phyloP scores from a whole-genome alignment of 768 basidiomycete species.

The Chalciporus piperatus region DNA sequence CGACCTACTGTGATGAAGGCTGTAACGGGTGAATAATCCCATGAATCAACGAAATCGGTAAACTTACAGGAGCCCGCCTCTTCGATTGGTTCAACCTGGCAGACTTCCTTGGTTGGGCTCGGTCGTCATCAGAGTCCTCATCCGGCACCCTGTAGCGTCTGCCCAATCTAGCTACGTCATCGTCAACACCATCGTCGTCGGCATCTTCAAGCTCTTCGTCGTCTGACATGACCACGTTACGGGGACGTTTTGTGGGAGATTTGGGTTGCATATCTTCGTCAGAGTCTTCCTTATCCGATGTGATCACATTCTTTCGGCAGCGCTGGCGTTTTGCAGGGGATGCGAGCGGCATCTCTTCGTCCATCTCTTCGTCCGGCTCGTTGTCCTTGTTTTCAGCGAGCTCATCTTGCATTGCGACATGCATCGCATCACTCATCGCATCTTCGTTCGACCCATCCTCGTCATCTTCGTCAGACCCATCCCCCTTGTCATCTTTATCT shows the following conservation, averaged over 20 bases:
- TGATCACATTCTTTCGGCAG: background rate
- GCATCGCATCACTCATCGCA: background rate
- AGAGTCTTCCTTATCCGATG: conserved; percentile 5
- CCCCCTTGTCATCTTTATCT: background rate
- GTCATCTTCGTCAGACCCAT: background rate
- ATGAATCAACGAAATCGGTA: background rate
- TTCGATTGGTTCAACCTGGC: background rate
- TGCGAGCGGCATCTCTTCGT: background rate
- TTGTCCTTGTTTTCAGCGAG: background rate
- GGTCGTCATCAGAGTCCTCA: conserved; percentile 4
- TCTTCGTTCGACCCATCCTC: background rate
- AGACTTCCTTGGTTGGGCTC: background rate
- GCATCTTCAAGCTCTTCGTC: background rate
- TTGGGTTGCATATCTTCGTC: background rate
- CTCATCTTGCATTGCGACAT: background rate
- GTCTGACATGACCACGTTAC: conserved; percentile 5
- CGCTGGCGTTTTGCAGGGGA: background rate
- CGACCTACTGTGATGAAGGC: background rate
- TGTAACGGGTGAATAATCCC: background rate
- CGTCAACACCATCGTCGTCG: background rate
- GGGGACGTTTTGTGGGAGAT: background rate
- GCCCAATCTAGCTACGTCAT: background rate
- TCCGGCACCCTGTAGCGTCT: conserved; percentile 4
- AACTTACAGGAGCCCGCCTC: background rate
- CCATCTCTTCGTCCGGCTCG: background rate